phyloP scores from a whole-genome alignment of 768 basidiomycete species.

The Termitomyces sp. region DNA sequence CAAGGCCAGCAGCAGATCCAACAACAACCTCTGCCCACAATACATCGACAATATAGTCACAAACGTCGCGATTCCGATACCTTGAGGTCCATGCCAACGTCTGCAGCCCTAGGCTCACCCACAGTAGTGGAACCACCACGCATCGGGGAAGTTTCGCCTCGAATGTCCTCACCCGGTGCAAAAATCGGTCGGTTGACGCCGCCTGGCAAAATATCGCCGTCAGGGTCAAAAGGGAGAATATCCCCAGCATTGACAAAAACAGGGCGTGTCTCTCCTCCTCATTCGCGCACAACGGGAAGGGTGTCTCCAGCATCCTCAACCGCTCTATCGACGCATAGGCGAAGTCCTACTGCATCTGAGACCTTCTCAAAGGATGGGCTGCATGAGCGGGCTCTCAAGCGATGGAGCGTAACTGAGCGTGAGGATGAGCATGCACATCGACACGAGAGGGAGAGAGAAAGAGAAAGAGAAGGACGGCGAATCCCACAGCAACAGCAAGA shows the following conservation, averaged over 20 bases:
- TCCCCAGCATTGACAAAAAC: slow-evolving; percentile 18
- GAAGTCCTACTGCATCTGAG: slow-evolving; percentile 70
- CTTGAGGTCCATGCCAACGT: slow-evolving; percentile 42
- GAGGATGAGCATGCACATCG: slow-evolving; percentile 25
- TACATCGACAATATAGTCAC: slow-evolving; percentile 41
- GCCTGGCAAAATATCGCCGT: slow-evolving; percentile 15
- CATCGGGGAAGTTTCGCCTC: slow-evolving; percentile 10
- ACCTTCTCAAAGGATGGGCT: slow-evolving; percentile 1
- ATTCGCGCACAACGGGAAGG: slow-evolving; percentile 10
- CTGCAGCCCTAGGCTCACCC: slow-evolving; percentile 38
- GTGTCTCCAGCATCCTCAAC: slow-evolving; percentile 15
- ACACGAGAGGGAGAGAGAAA: slow-evolving; percentile 27
- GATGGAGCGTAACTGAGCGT: slow-evolving; percentile 25
- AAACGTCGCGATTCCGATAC: slow-evolving; percentile 75
- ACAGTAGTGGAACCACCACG: slow-evolving; percentile 40
- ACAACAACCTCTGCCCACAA: slow-evolving; percentile 31
- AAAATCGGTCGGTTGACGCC: slow-evolving; percentile 14
- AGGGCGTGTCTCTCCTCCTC: slow-evolving; percentile 28
- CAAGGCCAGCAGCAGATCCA: slow-evolving; percentile 13
- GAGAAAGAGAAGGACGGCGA: slow-evolving; percentile 26
- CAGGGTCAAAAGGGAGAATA: slow-evolving; percentile 13
- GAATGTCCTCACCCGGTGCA: slow-evolving; percentile 12
- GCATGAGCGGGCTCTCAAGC: slow-evolving; percentile 27
- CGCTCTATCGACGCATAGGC: slow-evolving; percentile 43
- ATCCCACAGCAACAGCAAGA: slow-evolving; percentile 25